Percentiles rank a stretch among this genome's conserved stretches.
These are phyloP conservation scores for Pleodorina starrii DNA, from an alignment of 139 green algal species.

Conservation along the genomic window DNA sequence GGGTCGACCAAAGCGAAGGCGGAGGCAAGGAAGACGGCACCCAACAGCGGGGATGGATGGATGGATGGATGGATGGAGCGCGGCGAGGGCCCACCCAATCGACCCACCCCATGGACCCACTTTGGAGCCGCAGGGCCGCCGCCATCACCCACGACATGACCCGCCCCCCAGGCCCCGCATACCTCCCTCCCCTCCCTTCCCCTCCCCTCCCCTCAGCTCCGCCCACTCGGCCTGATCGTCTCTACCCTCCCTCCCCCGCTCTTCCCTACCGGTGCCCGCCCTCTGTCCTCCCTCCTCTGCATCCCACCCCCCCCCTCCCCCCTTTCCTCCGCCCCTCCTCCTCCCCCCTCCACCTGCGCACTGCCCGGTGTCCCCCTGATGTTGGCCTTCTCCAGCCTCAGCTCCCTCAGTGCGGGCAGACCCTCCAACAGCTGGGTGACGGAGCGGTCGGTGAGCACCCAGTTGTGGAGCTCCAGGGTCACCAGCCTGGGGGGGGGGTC, in stretches of 20 bases:
- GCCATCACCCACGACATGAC: no score
- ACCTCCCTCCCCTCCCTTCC: no score
- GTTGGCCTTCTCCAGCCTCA: slow-evolving; percentile 9
- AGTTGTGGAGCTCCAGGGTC: neutral
- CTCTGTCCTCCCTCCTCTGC: neutral
- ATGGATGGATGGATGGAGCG: neutral
- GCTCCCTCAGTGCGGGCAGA: slow-evolving; percentile 20
- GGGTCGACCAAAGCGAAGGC: no score
- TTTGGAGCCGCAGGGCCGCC: no score
- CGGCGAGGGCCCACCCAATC: no score
- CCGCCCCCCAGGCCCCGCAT: no score
- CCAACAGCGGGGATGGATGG: neutral
- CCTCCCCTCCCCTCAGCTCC: neutral
- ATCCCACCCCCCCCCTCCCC: neutral
- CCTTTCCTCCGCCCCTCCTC: no score
- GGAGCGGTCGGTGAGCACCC: neutral
- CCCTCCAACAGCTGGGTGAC: neutral
- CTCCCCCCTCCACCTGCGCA: neutral
- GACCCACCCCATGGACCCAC: no score
- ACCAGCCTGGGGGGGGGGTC: slow-evolving; percentile 6
- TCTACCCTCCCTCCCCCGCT: neutral
- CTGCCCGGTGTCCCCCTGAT: neutral
- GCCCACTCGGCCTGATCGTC: neutral
- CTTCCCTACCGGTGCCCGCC: neutral
- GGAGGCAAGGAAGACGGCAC: no score